Evolutionary conservation across 2,329 filamentous ascomycete genomes (phyloP).

Genomic region (Ophiocordyceps sinensis): DNA sequence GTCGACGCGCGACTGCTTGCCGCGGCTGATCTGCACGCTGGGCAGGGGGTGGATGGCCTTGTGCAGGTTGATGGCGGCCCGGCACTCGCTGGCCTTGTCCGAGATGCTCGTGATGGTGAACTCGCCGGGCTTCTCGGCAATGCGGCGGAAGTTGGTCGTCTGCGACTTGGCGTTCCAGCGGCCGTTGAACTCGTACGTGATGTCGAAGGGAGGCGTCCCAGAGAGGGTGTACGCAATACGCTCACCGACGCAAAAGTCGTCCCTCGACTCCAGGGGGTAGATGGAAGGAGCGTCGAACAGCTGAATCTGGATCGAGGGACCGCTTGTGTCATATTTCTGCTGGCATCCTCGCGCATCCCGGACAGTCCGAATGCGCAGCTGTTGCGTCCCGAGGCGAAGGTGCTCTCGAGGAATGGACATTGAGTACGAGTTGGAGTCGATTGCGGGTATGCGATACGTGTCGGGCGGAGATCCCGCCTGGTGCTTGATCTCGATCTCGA

Average conservation of each 20-base stretch:
- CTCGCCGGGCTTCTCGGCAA: constrained; percentile 79
- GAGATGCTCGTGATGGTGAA: constrained; percentile 79
- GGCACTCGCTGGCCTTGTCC: constrained; percentile 80
- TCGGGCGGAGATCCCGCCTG: constrained; percentile 69
- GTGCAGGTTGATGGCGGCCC: constrained; percentile 59
- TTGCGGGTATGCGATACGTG: constrained; percentile 66
- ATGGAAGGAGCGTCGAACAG: constrained; percentile 90
- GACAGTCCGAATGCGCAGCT: constrained; percentile 78
- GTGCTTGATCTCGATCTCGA: constrained; percentile 90
- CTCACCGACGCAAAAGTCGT: constrained; percentile 91
- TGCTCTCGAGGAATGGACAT: constrained; percentile 75
- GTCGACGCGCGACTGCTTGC: constrained; percentile 66
- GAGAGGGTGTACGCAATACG: constrained; percentile 84
- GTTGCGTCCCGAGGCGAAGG: constrained; percentile 77
- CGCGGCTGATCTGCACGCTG: constrained; percentile 78
- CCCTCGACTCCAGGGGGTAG: constrained; percentile 68
- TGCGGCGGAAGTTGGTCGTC: constrained; percentile 77
- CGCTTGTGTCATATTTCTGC: constrained; percentile 54
- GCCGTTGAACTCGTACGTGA: constrained; percentile 81
- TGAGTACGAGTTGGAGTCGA: constrained; percentile 58
- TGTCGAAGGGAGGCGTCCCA: constrained; percentile 81
- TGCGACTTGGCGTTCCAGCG: constrained; percentile 65
- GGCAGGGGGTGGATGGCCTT: constrained; percentile 88
- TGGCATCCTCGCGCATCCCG: constrained; percentile 80
- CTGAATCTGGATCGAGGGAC: constrained; percentile 73